Percentiles rank a stretch among this genome's conserved stretches.
phyloP scores from a whole-genome alignment of 1,284 basidiomycete species.

The Fomitopsis schrenkii region DNA sequence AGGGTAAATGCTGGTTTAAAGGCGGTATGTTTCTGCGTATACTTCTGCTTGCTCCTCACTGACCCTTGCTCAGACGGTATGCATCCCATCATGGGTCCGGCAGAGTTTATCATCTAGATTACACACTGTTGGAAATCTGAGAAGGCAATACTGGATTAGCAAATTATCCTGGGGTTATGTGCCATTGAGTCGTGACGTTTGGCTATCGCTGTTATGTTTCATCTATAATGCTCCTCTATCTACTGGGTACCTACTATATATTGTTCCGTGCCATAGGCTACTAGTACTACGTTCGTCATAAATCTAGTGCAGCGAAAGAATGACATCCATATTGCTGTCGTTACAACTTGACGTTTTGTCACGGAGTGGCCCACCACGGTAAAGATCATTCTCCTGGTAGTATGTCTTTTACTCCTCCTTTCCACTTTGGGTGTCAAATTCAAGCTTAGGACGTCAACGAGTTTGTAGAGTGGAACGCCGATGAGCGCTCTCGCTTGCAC shows the following conservation, averaged over 20 bases:
- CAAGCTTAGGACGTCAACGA: too few relatives aligned
- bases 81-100: slow-evolving; percentile 11
- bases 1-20: slow-evolving; percentile 82
- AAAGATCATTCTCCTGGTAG: too few relatives aligned
- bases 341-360: too few relatives aligned
- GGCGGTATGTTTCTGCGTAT: slow-evolving; percentile 45
- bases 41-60: not conserved
- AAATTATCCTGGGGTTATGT: not conserved
- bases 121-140: not conserved
- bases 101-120: slow-evolving; percentile 5
- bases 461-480: not conserved
- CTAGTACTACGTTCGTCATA: not conserved
- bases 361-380: too few relatives aligned
- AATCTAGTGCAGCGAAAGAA: not conserved
- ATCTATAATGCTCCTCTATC: not conserved
- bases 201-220: not conserved
- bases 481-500: not conserved
- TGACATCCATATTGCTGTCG: not conserved
- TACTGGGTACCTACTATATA: not conserved
- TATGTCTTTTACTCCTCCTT: too few relatives aligned
- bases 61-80: slow-evolving; percentile 15
- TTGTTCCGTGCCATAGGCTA: not conserved
- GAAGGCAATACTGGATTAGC: not conserved
- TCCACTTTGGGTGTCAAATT: too few relatives aligned
- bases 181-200: not conserved